These are phyloP conservation scores for Ensete ventricosum DNA, from an alignment of 176 grass and related monocot genomes.

Conservation along the genomic window DNA sequence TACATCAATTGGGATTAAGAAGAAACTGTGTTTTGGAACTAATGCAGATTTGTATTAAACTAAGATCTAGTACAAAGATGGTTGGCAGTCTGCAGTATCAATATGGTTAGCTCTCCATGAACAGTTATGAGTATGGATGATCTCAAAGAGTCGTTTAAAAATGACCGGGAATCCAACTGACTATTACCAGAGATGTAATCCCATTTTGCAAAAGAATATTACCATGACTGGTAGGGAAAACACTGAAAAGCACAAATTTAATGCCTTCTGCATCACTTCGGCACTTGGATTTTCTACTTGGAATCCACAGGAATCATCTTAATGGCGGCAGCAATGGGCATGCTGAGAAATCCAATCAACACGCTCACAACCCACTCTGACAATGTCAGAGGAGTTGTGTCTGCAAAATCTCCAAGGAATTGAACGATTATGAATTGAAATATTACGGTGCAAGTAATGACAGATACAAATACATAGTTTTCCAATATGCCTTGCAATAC, in stretches of 20 bases:
- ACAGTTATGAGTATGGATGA: neutral
- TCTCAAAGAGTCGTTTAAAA: neutral
- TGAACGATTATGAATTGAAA: slow-evolving; percentile 84
- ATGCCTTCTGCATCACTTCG: neutral
- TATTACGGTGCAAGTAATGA: slow-evolving; percentile 46
- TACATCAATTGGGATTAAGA: neutral
- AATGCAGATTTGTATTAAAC: neutral
- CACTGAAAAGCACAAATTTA: neutral
- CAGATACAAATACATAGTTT: slow-evolving; percentile 58
- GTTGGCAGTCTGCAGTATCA: neutral
- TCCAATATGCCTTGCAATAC: slow-evolving; percentile 52
- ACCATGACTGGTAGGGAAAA: neutral
- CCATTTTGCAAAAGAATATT: neutral
- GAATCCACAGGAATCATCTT: slow-evolving; percentile 50
- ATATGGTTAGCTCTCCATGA: neutral
- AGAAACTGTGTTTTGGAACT: neutral
- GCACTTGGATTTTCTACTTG: neutral
- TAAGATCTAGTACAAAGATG: neutral
- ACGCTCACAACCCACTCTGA: slow-evolving; percentile 44
- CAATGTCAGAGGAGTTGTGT: slow-evolving; percentile 46
- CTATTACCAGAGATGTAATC: neutral
- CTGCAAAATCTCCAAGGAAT: slow-evolving; percentile 78
- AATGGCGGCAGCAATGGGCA: slow-evolving; percentile 70
- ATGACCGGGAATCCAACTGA: neutral
- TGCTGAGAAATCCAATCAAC: slow-evolving; percentile 63